These are phyloP conservation scores for Brassica rapa DNA, from an alignment of 345 rosid species.

Conservation along the genomic window DNA sequence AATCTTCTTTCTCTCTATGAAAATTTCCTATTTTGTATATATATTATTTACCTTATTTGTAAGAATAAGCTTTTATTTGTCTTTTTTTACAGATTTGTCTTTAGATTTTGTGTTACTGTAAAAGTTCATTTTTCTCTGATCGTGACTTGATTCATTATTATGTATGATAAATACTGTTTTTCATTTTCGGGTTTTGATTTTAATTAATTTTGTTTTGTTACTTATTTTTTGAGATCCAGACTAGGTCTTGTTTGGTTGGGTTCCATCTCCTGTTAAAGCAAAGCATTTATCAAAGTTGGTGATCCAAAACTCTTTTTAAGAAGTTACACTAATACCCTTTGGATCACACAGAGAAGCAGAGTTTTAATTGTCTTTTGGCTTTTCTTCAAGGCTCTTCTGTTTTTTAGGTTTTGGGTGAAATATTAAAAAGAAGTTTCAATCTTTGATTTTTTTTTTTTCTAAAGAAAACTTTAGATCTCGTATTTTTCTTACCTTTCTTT, in stretches of 20 bases:
- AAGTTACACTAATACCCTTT: conserved; percentile 37
- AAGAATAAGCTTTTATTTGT: background rate
- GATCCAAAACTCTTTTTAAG: conserved; percentile 18
- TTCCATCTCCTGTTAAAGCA: conserved; percentile 19
- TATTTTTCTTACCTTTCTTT: conserved; percentile 19
- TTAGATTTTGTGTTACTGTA: conserved; percentile 12
- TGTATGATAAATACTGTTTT: conserved; percentile 7
- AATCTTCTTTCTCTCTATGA: conserved; percentile 4
- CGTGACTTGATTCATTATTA: conserved; percentile 13
- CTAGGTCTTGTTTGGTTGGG: conserved; percentile 6
- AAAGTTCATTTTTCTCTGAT: conserved; percentile 8
- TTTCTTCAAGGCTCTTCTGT: conserved; percentile 25
- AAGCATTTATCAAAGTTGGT: conserved; percentile 22
- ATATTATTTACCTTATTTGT: conserved; percentile 10
- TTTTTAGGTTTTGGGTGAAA: conserved; percentile 30
- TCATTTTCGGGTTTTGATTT: background rate
- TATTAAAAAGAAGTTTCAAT: background rate
- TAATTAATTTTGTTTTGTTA: background rate
- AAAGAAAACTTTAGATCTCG: conserved; percentile 1
- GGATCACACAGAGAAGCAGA: conserved; percentile 9
- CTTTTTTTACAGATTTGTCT: conserved; percentile 7
- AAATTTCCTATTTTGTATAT: conserved; percentile 6
- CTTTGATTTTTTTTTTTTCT: background rate
- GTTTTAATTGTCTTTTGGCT: conserved; percentile 18
- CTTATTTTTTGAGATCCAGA: conserved; percentile 1